phyloP scores from a whole-genome alignment of 2,329 filamentous ascomycete species.

The Fusarium verticillioides region DNA sequence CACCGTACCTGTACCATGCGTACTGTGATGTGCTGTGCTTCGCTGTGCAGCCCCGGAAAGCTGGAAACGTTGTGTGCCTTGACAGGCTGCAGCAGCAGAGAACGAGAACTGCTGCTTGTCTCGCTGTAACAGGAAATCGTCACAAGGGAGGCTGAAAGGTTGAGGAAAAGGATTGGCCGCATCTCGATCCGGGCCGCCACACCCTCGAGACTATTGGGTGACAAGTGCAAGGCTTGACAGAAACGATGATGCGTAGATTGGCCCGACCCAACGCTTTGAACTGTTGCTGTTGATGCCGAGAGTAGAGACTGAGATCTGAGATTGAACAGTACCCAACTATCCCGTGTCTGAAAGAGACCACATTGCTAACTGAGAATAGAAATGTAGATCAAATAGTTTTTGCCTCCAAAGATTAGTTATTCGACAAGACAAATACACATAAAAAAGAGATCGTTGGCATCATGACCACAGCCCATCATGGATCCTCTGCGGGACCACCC shows the following conservation, averaged over 20 bases:
- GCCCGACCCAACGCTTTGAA: slow-evolving; percentile 3
- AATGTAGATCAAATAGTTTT: too few species aligned
- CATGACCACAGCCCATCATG: slow-evolving; percentile 27
- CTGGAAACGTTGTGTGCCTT: slow-evolving; percentile 12
- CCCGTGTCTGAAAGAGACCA: background rate
- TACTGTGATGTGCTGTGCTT: background rate
- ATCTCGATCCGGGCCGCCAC: slow-evolving; percentile 41
- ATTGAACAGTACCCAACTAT: background rate
- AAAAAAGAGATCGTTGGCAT: background rate
- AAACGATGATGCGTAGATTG: slow-evolving; percentile 40
- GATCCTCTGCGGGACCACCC: slow-evolving; percentile 8
- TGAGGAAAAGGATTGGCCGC: slow-evolving; percentile 6
- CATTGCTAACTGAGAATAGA: too few species aligned
- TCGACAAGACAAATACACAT: background rate
- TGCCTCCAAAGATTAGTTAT: background rate
- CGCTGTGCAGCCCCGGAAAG: background rate
- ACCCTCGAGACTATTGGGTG: slow-evolving; percentile 23
- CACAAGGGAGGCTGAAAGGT: slow-evolving; percentile 1
- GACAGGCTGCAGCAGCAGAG: background rate
- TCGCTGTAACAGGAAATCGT: background rate
- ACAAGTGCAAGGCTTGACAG: slow-evolving; percentile 17
- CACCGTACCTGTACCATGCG: background rate
- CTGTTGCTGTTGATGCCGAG: background rate
- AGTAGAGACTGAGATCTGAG: slow-evolving; percentile 2
- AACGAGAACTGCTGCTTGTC: background rate